A percentile compares a stretch with the other conserved stretches of the same genome.
Evolutionary conservation across 2,329 filamentous ascomycete genomes (phyloP).

Genomic region (Dactylellina sp.): DNA sequence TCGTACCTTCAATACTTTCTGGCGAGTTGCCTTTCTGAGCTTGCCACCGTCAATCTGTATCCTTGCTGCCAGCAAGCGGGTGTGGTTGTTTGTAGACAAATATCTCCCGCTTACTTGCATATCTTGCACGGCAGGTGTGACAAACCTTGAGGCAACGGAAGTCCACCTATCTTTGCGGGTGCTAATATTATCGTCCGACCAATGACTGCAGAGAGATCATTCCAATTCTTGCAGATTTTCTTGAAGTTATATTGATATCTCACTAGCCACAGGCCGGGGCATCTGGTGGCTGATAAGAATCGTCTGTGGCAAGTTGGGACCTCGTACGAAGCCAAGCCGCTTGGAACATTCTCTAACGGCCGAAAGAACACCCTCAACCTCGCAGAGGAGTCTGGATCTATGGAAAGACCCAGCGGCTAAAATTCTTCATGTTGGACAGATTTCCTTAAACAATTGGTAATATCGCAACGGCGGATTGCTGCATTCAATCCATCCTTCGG

Average conservation of each 20-base stretch:
- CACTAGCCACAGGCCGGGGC: not conserved
- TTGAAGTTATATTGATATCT: not conserved
- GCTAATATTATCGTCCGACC: conserved; percentile 1
- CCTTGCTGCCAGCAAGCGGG: not conserved
- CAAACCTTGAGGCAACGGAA: conserved; percentile 16
- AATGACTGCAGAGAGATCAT: conserved; percentile 7
- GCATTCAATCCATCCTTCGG: conserved; percentile 6
- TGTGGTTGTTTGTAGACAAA: not conserved
- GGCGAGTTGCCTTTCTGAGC: not conserved
- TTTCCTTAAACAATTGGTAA: conserved; percentile 1
- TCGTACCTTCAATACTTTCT: not conserved
- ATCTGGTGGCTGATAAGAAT: not conserved
- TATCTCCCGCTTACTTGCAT: conserved; percentile 13
- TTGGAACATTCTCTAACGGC: conserved; percentile 21
- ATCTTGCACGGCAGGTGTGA: conserved; percentile 6
- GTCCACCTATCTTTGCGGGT: not conserved
- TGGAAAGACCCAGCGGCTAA: not conserved
- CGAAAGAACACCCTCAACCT: conserved; percentile 13
- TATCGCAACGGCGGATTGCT: not conserved
- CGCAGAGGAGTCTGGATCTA: not conserved
- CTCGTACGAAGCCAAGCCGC: conserved; percentile 10
- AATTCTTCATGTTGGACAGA: not conserved
- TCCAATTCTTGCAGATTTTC: not conserved
- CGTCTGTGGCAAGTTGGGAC: not conserved
- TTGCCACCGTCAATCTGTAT: not conserved